Base-by-base conservation (phyloP, 2,329 filamentous ascomycete species). In the Drechmeria coniospora region DNA sequence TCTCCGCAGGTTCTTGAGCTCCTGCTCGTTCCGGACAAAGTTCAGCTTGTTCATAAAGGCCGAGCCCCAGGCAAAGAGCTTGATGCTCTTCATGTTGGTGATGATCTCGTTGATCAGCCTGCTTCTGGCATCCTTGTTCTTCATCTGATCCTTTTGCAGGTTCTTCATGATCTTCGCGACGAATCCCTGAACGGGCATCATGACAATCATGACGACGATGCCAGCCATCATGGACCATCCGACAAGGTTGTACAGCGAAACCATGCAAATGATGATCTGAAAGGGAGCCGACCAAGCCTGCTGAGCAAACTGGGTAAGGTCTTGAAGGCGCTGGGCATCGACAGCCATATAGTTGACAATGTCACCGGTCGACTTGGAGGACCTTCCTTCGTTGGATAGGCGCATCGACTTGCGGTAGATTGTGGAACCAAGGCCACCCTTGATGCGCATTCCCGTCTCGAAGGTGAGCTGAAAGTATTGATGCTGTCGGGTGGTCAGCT, bases 291-390 rank as follows among this genome's bases (percentile, higher is more conserved):
- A 94, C 84, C 90, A 94, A 8, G 92, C 60, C 51, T 95, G 87
- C 48, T 92, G 86, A 12, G 82, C 84, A 49, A 90, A 98, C 46
- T 98, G 92, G 2, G 87, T 83, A 32, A 98, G 61, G 54, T 98
- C 90, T 45, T 94, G 81, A 12, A 98, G 66, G 38, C 92, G 78
- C 54, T 98, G 90, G 10, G 87, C 87, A 49, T 98, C 90, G 8
- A 98, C 87, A 25, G 92, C 90, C 87, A 98, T 98, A 56, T 93
- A 90, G 49, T 98, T 98, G 50, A 98, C 90, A 45, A 98, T 95
- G 45, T 98, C 92, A 32, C 90, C 90, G 0, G 90, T 98, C 1
- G 82, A 81, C 57, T 95, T 94, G 24, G 74, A 57, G 2, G 84
- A 69, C 29, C 87, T 73, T 7, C 90, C 90, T 55, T 98, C 90